Conservation (phyloP, 2,329 filamentous ascomycete genomes). For the Macrophomina tecta region DNA sequence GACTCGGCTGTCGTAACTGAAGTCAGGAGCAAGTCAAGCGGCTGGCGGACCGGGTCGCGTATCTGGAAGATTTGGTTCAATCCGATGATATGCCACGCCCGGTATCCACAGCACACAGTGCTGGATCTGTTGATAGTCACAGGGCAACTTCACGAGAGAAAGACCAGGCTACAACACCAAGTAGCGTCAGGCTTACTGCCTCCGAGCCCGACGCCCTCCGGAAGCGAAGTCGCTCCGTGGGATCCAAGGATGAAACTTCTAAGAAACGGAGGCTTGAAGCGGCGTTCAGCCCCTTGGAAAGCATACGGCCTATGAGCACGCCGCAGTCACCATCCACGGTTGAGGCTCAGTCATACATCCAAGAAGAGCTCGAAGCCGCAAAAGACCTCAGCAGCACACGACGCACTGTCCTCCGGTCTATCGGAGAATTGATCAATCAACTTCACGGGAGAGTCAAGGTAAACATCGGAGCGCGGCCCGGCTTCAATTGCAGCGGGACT, state of each 20-base stretch:
- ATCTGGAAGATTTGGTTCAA: constrained; percentile 11
- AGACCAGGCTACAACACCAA: not conserved
- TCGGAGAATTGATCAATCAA: constrained; percentile 4
- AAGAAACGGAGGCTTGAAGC: constrained; percentile 4
- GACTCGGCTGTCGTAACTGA: not conserved
- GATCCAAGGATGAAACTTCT: constrained; percentile 1
- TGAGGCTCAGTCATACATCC: constrained; percentile 2
- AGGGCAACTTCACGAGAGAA: not conserved
- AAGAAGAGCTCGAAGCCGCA: constrained; percentile 3
- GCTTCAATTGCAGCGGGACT: not conserved
- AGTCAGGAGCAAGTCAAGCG: constrained; percentile 12
- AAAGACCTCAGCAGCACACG: constrained; percentile 13
- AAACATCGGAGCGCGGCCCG: not conserved
- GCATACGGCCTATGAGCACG: constrained; percentile 5
- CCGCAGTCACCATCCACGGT: constrained; percentile 5
- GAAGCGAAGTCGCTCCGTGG: constrained; percentile 7
- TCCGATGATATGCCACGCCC: constrained; percentile 4
- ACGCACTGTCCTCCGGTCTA: constrained; percentile 4
- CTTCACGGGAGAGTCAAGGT: constrained; percentile 1
- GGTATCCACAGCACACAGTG: constrained; percentile 2
- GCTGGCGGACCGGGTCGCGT: constrained; percentile 17
- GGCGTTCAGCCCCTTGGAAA: constrained; percentile 11
- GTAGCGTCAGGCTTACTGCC: not conserved
- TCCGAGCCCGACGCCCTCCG: not conserved
- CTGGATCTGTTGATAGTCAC: constrained; percentile 5